phyloP scores from a whole-genome alignment of 2,329 filamentous ascomycete species.

The Nothophaeocryptopus gaeumannii region DNA sequence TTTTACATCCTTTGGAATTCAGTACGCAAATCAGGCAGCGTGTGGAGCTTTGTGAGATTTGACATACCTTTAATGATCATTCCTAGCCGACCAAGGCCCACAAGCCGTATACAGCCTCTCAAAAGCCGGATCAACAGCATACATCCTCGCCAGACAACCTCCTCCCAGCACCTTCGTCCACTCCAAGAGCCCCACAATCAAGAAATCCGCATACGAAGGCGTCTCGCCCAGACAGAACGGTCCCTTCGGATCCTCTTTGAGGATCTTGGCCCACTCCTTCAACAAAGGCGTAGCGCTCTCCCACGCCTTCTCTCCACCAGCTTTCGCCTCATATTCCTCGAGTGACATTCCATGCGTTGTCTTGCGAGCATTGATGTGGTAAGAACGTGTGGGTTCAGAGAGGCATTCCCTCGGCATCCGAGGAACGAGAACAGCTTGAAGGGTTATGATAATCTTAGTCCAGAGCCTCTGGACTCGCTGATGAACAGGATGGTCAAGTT shows the following conservation, averaged over 20 bases:
- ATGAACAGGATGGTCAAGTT: slow-evolving; percentile 12
- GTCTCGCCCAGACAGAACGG: slow-evolving; percentile 21
- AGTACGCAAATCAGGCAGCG: no score
- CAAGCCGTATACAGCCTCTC: slow-evolving; percentile 17
- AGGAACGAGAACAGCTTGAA: slow-evolving; percentile 20
- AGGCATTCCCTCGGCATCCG: slow-evolving; percentile 11
- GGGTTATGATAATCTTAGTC: slow-evolving; percentile 18
- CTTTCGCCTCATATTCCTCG: slow-evolving; percentile 21
- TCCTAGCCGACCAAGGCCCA: slow-evolving; percentile 16
- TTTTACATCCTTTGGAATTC: no score
- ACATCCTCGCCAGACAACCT: slow-evolving; percentile 8
- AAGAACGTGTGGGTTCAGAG: no score
- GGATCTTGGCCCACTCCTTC: slow-evolving; percentile 10
- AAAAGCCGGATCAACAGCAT: slow-evolving; percentile 12
- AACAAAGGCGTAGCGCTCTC: slow-evolving; percentile 12
- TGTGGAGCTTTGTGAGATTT: no score
- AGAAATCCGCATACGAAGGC: slow-evolving; percentile 21
- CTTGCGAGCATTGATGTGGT: neutral
- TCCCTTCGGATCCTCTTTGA: slow-evolving; percentile 19
- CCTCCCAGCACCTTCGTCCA: slow-evolving; percentile 14
- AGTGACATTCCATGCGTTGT: slow-evolving; percentile 18
- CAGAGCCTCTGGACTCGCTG: slow-evolving; percentile 2
- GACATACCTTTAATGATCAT: neutral
- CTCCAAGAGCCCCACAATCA: slow-evolving; percentile 17
- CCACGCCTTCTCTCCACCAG: slow-evolving; percentile 18